A percentile compares a stretch with the other conserved stretches of the same genome.
These are phyloP conservation scores for Bipolaris bicolor DNA, from an alignment of 2,329 filamentous ascomycete genomes.

Conservation along the genomic window DNA sequence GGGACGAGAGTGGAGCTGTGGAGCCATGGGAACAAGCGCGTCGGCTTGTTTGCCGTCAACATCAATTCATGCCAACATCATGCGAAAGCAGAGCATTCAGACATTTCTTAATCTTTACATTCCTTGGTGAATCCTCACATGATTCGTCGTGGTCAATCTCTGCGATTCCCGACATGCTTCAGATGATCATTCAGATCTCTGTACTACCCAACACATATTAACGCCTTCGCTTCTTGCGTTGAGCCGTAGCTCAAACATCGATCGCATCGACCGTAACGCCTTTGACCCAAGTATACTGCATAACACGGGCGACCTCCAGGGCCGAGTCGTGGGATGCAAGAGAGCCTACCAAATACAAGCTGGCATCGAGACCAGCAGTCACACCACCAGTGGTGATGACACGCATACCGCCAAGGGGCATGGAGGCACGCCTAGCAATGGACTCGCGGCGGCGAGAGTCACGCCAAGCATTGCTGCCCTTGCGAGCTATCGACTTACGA, in stretches of 20 bases:
- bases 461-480: slow-evolving; percentile 84
- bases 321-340: slow-evolving; percentile 79
- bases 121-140: slow-evolving; percentile 35
- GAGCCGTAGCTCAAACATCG: slow-evolving; percentile 67
- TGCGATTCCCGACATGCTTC: slow-evolving; percentile 34
- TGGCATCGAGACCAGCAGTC: slow-evolving; percentile 80
- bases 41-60: background rate
- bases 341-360: slow-evolving; percentile 83
- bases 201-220: slow-evolving; percentile 28
- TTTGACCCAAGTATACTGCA: slow-evolving; percentile 88
- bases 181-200: slow-evolving; percentile 31
- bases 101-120: slow-evolving; percentile 18
- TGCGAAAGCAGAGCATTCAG: background rate
- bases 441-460: slow-evolving; percentile 80
- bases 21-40: slow-evolving; percentile 1
- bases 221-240: slow-evolving; percentile 34
- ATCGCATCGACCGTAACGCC: slow-evolving; percentile 83
- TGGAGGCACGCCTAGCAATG: slow-evolving; percentile 76
- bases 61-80: background rate
- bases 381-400: slow-evolving; percentile 83
- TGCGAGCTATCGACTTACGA: slow-evolving; percentile 61
- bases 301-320: slow-evolving; percentile 72
- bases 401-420: slow-evolving; percentile 71
- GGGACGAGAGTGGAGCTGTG: background rate
- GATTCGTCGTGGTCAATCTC: slow-evolving; percentile 38